Percentiles rank a stretch among this genome's conserved stretches.
These are phyloP conservation scores for Prillingera fragicola DNA, from an alignment of 1,284 basidiomycete genomes.

Conservation along the genomic window DNA sequence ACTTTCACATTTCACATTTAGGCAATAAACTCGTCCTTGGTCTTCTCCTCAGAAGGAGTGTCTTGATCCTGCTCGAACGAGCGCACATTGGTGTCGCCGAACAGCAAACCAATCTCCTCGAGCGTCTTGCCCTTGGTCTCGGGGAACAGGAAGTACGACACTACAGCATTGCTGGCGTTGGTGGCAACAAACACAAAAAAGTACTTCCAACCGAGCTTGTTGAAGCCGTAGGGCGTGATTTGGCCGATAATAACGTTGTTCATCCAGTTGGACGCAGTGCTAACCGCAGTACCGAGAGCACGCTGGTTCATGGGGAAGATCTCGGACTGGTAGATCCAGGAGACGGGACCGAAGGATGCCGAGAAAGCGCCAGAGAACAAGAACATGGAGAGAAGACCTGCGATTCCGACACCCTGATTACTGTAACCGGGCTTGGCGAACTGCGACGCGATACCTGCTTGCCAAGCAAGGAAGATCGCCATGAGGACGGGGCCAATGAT, in stretches of 20 bases:
- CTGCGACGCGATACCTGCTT: not conserved
- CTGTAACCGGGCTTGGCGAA: not conserved
- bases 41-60: too few relatives aligned
- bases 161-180: not conserved
- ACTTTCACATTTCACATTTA: too few relatives aligned
- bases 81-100: too few relatives aligned
- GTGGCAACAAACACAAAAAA: not conserved
- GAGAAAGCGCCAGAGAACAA: not conserved
- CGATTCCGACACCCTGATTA: not conserved
- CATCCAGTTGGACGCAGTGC: not conserved
- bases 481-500: too few relatives aligned
- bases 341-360: not conserved
- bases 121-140: not conserved
- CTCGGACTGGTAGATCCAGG: not conserved
- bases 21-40: too few relatives aligned
- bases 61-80: not conserved
- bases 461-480: not conserved
- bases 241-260: not conserved
- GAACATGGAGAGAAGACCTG: not conserved
- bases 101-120: not conserved
- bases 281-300: not conserved
- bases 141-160: not conserved
- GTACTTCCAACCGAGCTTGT: not conserved
- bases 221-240: not conserved
- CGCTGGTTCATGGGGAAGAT: not conserved